Evolutionary conservation across 2,329 filamentous ascomycete genomes (phyloP), one percentile per base, ranked within the genome.

Genomic region (Cordyceps fumosorosea): DNA sequence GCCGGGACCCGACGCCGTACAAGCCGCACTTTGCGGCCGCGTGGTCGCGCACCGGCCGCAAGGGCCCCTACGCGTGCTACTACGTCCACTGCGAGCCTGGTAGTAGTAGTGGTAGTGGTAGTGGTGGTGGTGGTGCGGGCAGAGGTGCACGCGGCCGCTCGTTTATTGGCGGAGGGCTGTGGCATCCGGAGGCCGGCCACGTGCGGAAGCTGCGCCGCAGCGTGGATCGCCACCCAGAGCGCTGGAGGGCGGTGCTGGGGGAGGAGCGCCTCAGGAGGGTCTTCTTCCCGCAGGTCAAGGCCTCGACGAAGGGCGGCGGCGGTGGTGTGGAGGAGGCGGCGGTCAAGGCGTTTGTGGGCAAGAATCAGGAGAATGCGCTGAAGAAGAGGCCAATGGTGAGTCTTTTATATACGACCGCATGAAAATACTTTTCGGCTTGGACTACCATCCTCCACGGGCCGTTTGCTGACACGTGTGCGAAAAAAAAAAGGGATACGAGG

Each of bases 1-100:
- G 83, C 69, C 89, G 90, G 67, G 88, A 96, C 69, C 89, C 84
- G 22, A 95, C 91, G 2, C 92, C 93, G 0, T 96, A 96, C 79
- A 96, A 96, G 87, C 84, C 90, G 60, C 85, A 93, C 75, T 96
- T 93, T 75, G 90, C 89, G 11, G 91, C 89, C 44, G 90, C 90
- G 26, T 96, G 90, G 85, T 95, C 90, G 62, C 87, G 92, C 22
- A 96, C 91, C 0, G 92, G 92, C 22, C 84, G 89, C 60, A 96
- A 96, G 75, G 91, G 91, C 0, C 88, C 89, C 11, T 96, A 95
- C 74, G 92, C 92, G 7, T 88, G 86, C 70, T 96, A 96, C 76
- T 96, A 96, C 75, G 77, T 96, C 22, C 91, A 96, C 73, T 82
- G 90, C 66, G 85, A 93, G 71, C 91, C 92, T 12, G 80, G 79